Evolutionary conservation across 768 basidiomycete species (phyloP).

Genomic region (Kwoniella europaea): DNA sequence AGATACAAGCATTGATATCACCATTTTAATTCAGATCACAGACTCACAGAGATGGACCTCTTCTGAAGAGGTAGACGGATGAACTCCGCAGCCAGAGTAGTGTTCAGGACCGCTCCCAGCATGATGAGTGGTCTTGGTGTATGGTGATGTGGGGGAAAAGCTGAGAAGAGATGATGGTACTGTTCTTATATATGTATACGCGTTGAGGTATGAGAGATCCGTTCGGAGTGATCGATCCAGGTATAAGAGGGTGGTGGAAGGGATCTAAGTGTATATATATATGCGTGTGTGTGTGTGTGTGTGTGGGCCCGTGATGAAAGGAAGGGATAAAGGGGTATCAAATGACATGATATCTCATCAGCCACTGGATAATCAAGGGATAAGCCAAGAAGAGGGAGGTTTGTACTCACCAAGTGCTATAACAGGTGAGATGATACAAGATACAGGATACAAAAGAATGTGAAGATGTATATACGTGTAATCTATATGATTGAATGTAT

Average conservation of each 20-base stretch:
- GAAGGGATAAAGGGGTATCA: not conserved
- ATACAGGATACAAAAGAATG: not conserved
- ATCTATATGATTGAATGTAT: not conserved
- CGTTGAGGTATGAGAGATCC: not conserved
- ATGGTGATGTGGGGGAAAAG: not conserved
- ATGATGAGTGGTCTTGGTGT: not conserved
- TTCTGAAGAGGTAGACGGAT: slow-evolving; percentile 2
- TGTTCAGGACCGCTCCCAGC: not conserved
- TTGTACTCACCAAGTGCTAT: not conserved
- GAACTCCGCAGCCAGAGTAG: slow-evolving; percentile 8
- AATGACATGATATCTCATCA: not conserved
- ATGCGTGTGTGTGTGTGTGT: not conserved
- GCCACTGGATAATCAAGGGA: not conserved
- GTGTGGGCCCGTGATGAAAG: slow-evolving; percentile 6
- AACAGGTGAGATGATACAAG: not conserved
- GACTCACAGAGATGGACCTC: slow-evolving; percentile 24
- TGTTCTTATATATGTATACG: not conserved
- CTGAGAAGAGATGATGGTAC: too few species aligned
- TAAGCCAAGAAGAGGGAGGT: not conserved
- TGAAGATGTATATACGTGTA: not conserved
- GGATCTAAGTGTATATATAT: not conserved
- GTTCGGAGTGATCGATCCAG: not conserved
- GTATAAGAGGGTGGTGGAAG: not conserved
- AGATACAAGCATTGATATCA: not conserved
- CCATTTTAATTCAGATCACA: not conserved